Evolutionary conservation across 139 green algal genomes (phyloP).

Genomic region (Monoraphidium neglectum): DNA sequence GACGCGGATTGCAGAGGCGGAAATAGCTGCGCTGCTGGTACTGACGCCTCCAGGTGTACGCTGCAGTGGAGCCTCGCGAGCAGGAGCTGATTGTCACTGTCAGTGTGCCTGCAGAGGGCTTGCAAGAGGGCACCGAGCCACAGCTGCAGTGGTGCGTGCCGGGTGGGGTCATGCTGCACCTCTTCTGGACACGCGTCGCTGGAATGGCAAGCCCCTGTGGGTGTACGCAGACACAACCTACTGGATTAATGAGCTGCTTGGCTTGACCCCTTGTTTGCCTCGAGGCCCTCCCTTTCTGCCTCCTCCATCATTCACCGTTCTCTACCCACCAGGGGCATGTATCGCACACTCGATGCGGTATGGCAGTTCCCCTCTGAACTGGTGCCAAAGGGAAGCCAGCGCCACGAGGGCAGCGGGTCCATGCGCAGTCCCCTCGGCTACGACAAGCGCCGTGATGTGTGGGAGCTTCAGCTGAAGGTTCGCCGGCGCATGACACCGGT

Average conservation of each 20-base stretch:
- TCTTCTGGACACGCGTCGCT: not conserved
- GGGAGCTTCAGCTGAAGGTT: slow-evolving; percentile 27
- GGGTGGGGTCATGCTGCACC: not conserved
- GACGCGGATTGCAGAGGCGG: not conserved
- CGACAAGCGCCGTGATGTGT: slow-evolving; percentile 1
- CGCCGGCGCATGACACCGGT: slow-evolving; percentile 42
- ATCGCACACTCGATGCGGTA: slow-evolving; percentile 28
- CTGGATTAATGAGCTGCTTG: not conserved
- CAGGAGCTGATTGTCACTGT: slow-evolving; percentile 7
- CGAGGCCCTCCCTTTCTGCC: not conserved
- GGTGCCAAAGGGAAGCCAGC: slow-evolving; percentile 24
- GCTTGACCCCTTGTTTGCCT: not conserved
- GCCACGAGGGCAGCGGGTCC: slow-evolving; percentile 14
- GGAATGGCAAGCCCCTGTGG: not conserved
- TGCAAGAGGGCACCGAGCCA: slow-evolving; percentile 15
- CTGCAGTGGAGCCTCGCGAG: slow-evolving; percentile 18
- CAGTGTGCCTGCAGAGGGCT: slow-evolving; percentile 4
- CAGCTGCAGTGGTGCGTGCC: slow-evolving; percentile 27
- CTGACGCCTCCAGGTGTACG: slow-evolving; percentile 12
- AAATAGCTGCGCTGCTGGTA: not conserved
- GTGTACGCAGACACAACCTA: not conserved
- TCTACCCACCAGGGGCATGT: slow-evolving; percentile 47
- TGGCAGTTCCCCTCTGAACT: slow-evolving; percentile 46
- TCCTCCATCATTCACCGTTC: not conserved
- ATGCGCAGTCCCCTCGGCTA: slow-evolving; percentile 41